A percentile compares a stretch with the other conserved stretches of the same genome.
Evolutionary conservation across 306 rosid species (phyloP).

Genomic region (Acmispon strigosus): DNA sequence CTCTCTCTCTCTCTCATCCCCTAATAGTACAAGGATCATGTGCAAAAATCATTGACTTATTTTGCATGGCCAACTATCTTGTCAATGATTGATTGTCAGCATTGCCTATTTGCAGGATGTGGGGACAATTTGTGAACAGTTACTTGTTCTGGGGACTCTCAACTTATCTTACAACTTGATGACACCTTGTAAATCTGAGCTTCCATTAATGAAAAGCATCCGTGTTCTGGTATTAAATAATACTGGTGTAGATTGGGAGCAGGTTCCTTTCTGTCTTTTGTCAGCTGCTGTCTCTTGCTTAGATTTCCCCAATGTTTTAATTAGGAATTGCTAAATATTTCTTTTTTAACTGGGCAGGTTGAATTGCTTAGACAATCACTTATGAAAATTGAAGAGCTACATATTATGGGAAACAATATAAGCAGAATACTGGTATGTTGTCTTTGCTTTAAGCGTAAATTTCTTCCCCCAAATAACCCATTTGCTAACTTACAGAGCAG

Average conservation of each 20-base stretch:
- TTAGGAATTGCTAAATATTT: conserved; percentile 16
- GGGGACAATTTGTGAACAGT: conserved; percentile 68
- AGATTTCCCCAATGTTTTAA: neutral
- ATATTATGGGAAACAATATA: conserved; percentile 74
- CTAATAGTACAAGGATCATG: too few species aligned
- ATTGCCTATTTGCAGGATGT: conserved; percentile 60
- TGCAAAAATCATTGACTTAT: too few species aligned
- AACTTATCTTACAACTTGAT: conserved; percentile 69
- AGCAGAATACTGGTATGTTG: conserved; percentile 58
- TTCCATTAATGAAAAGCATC: conserved; percentile 51
- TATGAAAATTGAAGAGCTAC: conserved; percentile 78
- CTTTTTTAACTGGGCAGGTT: conserved; percentile 50
- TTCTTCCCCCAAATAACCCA: neutral
- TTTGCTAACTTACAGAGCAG: conserved; percentile 3
- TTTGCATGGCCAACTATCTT: neutral
- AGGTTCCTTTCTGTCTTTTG: conserved; percentile 41
- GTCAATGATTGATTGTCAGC: neutral
- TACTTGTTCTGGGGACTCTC: conserved; percentile 57
- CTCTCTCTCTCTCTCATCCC: too few species aligned
- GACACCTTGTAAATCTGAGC: conserved; percentile 44
- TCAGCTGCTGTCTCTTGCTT: neutral
- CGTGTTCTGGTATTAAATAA: conserved; percentile 61
- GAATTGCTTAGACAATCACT: conserved; percentile 57
- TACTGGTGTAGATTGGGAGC: conserved; percentile 68
- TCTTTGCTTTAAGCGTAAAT: conserved; percentile 7